Conservation (phyloP, 2,329 filamentous ascomycete genomes). For the Aspergillus puulaauensis region DNA sequence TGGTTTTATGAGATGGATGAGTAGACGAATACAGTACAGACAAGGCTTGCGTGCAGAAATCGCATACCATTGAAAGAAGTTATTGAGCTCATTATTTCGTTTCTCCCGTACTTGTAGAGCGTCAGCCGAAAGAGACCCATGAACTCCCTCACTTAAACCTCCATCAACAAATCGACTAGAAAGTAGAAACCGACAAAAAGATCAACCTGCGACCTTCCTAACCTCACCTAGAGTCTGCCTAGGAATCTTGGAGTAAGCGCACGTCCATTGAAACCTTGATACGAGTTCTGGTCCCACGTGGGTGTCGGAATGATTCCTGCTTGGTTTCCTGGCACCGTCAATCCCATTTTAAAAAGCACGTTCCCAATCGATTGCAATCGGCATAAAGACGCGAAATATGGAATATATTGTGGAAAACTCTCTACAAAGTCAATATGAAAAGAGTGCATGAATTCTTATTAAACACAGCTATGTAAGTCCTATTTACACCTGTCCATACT, state of each 20-base stretch:
- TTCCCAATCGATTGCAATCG: background rate
- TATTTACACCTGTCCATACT: too few species aligned
- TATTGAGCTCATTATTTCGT: background rate
- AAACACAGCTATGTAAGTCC: too few species aligned
- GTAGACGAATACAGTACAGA: background rate
- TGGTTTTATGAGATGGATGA: conserved; percentile 3
- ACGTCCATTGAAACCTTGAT: background rate
- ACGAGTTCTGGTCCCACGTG: background rate
- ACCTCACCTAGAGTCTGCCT: background rate
- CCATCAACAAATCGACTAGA: background rate
- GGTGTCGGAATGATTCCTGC: background rate
- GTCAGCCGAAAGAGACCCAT: background rate
- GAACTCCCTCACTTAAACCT: background rate
- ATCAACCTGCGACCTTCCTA: background rate
- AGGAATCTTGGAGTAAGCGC: background rate
- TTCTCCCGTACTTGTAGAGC: background rate
- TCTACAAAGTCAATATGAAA: too few species aligned
- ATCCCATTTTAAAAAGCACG: background rate
- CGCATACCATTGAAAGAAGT: background rate
- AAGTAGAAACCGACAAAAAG: background rate
- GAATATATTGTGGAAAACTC: background rate
- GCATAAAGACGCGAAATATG: background rate
- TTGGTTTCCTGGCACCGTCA: background rate
- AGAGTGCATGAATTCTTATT: too few species aligned
- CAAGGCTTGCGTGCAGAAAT: background rate